Base-by-base conservation (phyloP, 1,284 basidiomycete species). In the Salmacisia buchloeana region DNA sequence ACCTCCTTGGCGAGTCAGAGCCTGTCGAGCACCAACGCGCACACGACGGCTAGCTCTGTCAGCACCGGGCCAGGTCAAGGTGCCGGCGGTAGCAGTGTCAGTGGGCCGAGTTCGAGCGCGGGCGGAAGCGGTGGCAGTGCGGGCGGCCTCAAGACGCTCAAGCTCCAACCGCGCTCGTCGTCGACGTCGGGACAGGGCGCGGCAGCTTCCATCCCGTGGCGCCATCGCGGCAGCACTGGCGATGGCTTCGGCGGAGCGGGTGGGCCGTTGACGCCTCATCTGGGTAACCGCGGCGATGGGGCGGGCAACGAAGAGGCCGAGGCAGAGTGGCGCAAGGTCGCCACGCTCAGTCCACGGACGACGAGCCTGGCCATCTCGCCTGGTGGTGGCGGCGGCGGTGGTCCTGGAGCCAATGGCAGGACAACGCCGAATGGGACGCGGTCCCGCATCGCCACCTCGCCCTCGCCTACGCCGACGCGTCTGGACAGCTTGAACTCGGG, bases 231-330 rank as follows among this genome's bases (percentile, higher is more conserved):
- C n/a, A n/a, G 49, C 27, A 54, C 49, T 15, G 49, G 49, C 21
- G 49, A 54, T 54, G 49, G 49, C 25, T 54, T 54, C 21, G 49
- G 49, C 10, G 49, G 49, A 3, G 49, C 25, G 12, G 49, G 49
- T 9, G 49, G 49, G 34, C 49, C 49, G 27, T n/a, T 54, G 27
- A 31, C 27, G 7, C 29, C 49, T 9, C 12, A 15, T 21, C 39
- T 21, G 5, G 39, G 18, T 15, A 21, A 43, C 39, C 3, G 18
- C 39, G 6, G 23, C 39, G 6, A 43, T 43, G 39, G 39, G 39
- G 3, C 18, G 39, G 6, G 39, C 23, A 18, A 43, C 39, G 3
- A 31, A 31, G 29, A 15, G 15, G 25, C 13, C 12, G 49, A 54
- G 25, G 49, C 31, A 15, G 49, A 54, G 10, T 54, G 49, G 49